Percentiles rank a stretch among this genome's conserved stretches.
Evolutionary conservation across 306 rosid species (phyloP).

Genomic region (Acacia melanoxylon): DNA sequence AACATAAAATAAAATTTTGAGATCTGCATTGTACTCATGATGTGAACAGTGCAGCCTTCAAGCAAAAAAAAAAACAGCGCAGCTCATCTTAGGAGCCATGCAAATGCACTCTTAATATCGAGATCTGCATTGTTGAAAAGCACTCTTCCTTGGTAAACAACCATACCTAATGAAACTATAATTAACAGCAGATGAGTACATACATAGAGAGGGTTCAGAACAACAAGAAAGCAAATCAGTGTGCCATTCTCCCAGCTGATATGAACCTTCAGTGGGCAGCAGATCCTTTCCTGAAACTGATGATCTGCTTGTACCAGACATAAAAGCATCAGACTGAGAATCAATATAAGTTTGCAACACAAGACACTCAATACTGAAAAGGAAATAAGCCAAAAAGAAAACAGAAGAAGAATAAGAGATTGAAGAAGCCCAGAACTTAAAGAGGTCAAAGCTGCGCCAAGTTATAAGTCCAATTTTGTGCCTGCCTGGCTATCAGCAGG

Average conservation of each 20-base stretch:
- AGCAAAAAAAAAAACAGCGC: too few species aligned
- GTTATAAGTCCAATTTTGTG: constrained; percentile 4
- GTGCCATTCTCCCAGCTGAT: constrained; percentile 78
- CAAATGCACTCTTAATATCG: not conserved
- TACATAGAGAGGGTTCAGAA: constrained; percentile 90
- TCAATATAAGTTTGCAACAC: constrained; percentile 9
- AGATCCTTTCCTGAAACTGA: constrained; percentile 68
- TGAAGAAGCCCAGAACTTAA: constrained; percentile 16
- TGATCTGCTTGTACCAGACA: constrained; percentile 48
- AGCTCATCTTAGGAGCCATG: not conserved
- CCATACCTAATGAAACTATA: constrained; percentile 15
- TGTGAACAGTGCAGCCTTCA: not conserved
- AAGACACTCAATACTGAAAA: not conserved
- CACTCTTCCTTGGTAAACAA: not conserved
- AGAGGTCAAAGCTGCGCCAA: constrained; percentile 1
- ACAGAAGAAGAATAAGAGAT: not conserved
- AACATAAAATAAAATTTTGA: too few species aligned
- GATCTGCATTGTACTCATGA: not conserved
- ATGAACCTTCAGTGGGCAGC: constrained; percentile 62
- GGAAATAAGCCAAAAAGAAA: not conserved
- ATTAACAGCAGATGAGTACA: constrained; percentile 37
- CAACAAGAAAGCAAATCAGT: constrained; percentile 95
- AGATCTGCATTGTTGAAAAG: not conserved
- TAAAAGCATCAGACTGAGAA: constrained; percentile 19
- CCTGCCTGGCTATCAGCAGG: constrained; percentile 22